Conservation (phyloP, 257 asterid species). For the Osmanthus fragrans region DNA sequence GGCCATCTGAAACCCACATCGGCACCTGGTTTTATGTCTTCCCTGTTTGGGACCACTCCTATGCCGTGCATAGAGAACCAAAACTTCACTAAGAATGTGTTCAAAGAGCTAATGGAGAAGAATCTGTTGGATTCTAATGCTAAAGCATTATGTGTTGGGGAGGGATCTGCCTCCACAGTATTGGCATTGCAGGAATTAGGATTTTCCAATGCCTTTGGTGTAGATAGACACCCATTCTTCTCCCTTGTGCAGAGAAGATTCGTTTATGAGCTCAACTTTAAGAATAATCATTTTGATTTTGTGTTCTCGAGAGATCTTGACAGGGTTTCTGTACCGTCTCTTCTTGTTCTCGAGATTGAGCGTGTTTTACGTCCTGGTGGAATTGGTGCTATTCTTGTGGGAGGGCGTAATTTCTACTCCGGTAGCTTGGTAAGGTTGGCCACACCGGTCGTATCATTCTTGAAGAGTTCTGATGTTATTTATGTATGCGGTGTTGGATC, state of each 20-base stretch:
- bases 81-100: slow-evolving; percentile 48
- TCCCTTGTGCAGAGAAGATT: slow-evolving; percentile 71
- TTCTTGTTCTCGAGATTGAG: slow-evolving; percentile 78
- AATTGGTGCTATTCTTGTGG: slow-evolving; percentile 65
- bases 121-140: slow-evolving; percentile 57
- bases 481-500: slow-evolving; percentile 57
- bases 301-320: slow-evolving; percentile 77
- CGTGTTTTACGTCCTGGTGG: slow-evolving; percentile 87
- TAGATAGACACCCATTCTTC: slow-evolving; percentile 67
- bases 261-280: slow-evolving; percentile 64
- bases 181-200: slow-evolving; percentile 67
- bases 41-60: slow-evolving; percentile 32
- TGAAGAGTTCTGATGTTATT: slow-evolving; percentile 63
- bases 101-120: slow-evolving; percentile 58
- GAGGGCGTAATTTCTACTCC: slow-evolving; percentile 40
- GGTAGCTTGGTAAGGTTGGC: slow-evolving; percentile 51
- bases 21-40: not conserved
- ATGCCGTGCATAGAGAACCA: slow-evolving; percentile 30
- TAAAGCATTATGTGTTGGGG: slow-evolving; percentile 70
- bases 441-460: slow-evolving; percentile 37
- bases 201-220: slow-evolving; percentile 49
- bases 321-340: slow-evolving; percentile 65
- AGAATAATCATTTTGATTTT: slow-evolving; percentile 63
- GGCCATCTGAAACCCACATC: slow-evolving; percentile 24
- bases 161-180: slow-evolving; percentile 52